Evolutionary conservation across 2,329 filamentous ascomycete genomes (phyloP).

Genomic region (Diplodia sapinea): DNA sequence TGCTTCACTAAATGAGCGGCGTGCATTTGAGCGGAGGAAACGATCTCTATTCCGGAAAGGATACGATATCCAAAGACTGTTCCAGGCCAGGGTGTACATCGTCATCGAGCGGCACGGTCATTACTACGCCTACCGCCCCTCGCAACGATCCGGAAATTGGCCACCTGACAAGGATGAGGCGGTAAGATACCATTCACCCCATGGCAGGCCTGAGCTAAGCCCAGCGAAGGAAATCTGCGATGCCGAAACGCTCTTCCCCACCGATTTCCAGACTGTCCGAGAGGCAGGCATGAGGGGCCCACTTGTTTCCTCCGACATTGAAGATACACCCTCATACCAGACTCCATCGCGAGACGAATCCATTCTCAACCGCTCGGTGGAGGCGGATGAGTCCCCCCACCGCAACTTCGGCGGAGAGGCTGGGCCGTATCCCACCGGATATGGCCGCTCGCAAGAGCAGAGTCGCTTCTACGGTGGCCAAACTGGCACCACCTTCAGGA

Average conservation of each 20-base stretch:
- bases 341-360: neutral
- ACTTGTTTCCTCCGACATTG: neutral
- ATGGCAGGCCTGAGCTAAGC: neutral
- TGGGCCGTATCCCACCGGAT: neutral
- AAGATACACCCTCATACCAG: neutral
- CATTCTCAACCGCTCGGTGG: constrained; percentile 1
- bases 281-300: neutral
- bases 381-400: neutral
- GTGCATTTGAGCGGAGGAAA: constrained; percentile 1
- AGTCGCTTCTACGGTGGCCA: neutral
- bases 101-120: constrained; percentile 10
- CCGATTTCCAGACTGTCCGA: constrained; percentile 18
- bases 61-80: neutral
- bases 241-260: constrained; percentile 12
- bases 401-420: neutral
- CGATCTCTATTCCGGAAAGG: constrained; percentile 4
- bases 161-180: neutral
- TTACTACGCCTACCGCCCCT: constrained; percentile 1
- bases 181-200: neutral
- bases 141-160: neutral
- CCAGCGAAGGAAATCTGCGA: neutral
- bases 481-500: neutral
- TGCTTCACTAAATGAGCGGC: constrained; percentile 12
- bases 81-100: constrained; percentile 12
- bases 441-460: neutral